Evolutionary conservation across 2,329 filamentous ascomycete genomes (phyloP).

Genomic region (Exophiala lecanii-corni): DNA sequence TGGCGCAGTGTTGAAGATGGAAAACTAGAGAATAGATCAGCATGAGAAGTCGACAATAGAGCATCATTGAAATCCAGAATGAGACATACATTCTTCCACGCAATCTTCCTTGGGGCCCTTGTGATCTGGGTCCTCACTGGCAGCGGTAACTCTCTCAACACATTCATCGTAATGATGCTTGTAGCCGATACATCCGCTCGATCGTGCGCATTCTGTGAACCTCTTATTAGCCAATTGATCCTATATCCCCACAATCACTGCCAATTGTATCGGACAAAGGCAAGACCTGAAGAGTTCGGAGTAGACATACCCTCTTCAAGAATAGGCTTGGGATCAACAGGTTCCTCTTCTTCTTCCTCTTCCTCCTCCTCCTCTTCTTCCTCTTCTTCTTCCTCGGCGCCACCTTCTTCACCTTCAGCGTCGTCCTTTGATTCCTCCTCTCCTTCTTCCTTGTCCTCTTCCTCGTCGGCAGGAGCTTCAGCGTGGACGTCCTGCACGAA

Average conservation of each 20-base stretch:
- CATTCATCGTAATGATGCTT: slow-evolving; percentile 99
- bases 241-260: too few species aligned
- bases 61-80: too few species aligned
- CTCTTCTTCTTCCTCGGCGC: slow-evolving; percentile 33
- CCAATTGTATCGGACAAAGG: too few species aligned
- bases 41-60: too few species aligned
- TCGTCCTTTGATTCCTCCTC: slow-evolving; percentile 37
- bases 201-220: slow-evolving; percentile 76
- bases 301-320: slow-evolving; percentile 82
- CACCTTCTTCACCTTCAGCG: slow-evolving; percentile 31
- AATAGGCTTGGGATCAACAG: slow-evolving; percentile 78
- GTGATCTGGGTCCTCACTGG: slow-evolving; percentile 64
- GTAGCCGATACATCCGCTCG: slow-evolving; percentile 73
- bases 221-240: slow-evolving; percentile 17
- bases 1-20: slow-evolving; percentile 95
- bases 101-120: slow-evolving; percentile 85
- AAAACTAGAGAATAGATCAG: slow-evolving; percentile 64
- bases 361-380: slow-evolving; percentile 53
- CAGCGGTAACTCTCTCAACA: slow-evolving; percentile 79
- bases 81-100: slow-evolving; percentile 91
- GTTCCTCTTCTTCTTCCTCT: slow-evolving; percentile 77
- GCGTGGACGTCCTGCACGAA: slow-evolving; percentile 51
- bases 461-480: slow-evolving; percentile 53
- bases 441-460: slow-evolving; percentile 43
- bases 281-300: too few species aligned